Evolutionary conservation across 169 alveolate genomes (phyloP).

Genomic region (Amoebophrya sp.): DNA sequence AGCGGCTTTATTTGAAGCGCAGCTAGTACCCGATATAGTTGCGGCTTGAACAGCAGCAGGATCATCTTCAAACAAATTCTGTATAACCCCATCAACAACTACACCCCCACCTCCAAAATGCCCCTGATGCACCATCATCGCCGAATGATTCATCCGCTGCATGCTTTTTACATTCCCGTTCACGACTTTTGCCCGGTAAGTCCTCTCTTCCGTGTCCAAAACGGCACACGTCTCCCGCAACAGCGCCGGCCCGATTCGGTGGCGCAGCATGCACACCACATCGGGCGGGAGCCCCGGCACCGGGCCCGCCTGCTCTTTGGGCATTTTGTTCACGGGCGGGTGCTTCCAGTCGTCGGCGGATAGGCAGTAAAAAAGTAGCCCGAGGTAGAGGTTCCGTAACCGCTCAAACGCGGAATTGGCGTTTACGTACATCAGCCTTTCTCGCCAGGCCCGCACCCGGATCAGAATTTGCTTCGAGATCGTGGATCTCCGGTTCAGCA

Average conservation of each 20-base stretch:
- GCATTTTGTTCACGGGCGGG: neutral
- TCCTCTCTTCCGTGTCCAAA: no score
- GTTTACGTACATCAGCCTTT: neutral
- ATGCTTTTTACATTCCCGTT: no score
- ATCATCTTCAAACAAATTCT: no score
- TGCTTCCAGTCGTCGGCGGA: neutral
- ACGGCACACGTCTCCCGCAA: neutral
- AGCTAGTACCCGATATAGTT: no score
- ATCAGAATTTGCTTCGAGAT: neutral
- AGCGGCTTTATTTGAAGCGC: no score
- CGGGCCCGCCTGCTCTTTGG: neutral
- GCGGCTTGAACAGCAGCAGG: no score
- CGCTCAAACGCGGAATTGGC: neutral
- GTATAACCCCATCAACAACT: no score
- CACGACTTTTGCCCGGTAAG: no score
- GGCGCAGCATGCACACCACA: constrained; percentile 13
- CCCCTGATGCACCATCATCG: no score
- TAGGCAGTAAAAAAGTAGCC: neutral
- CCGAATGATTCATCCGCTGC: no score
- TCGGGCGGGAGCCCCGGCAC: neutral
- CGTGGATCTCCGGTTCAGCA: neutral
- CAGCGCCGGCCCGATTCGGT: neutral
- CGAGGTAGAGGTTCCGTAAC: neutral
- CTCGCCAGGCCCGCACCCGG: neutral
- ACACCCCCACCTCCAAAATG: no score